phyloP scores from a whole-genome alignment of 31 red algal genomes.

The Asparagopsis taxiformis region DNA sequence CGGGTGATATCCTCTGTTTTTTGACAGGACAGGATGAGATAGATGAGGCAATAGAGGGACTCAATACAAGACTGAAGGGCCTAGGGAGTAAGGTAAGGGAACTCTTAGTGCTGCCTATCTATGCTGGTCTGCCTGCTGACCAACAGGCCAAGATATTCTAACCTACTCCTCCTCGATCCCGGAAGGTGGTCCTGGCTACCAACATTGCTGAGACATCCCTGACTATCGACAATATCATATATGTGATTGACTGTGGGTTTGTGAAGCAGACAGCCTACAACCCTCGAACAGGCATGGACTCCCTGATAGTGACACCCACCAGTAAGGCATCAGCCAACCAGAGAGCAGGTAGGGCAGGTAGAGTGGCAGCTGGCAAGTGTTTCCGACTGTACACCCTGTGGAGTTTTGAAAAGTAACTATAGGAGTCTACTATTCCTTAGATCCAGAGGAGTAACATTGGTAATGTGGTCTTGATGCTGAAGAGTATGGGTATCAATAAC shows the following conservation, averaged over 20 bases:
- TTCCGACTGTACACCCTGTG: conserved; percentile 3
- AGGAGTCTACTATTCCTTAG: conserved; percentile 28
- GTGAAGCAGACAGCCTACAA: neutral
- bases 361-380: conserved; percentile 13
- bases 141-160: conserved; percentile 8
- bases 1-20: conserved; percentile 29
- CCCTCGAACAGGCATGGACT: conserved; percentile 3
- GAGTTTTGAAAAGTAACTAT: neutral
- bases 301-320: neutral
- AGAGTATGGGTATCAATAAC: neutral
- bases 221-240: conserved; percentile 37
- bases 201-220: conserved; percentile 46
- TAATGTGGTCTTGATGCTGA: neutral
- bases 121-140: conserved; percentile 9
- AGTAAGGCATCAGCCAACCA: conserved; percentile 14
- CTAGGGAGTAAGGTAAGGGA: conserved; percentile 10
- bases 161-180: conserved; percentile 4
- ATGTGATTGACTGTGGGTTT: conserved; percentile 30
- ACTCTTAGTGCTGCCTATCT: conserved; percentile 23
- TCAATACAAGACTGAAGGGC: conserved; percentile 14
- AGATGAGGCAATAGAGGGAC: conserved; percentile 10
- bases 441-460: conserved; percentile 12
- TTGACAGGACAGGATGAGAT: conserved; percentile 47
- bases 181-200: conserved; percentile 25
- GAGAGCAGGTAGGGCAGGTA: neutral